Evolutionary conservation across 129 eudicot genomes (phyloP).

Genomic region (Pittosporum tobira): DNA sequence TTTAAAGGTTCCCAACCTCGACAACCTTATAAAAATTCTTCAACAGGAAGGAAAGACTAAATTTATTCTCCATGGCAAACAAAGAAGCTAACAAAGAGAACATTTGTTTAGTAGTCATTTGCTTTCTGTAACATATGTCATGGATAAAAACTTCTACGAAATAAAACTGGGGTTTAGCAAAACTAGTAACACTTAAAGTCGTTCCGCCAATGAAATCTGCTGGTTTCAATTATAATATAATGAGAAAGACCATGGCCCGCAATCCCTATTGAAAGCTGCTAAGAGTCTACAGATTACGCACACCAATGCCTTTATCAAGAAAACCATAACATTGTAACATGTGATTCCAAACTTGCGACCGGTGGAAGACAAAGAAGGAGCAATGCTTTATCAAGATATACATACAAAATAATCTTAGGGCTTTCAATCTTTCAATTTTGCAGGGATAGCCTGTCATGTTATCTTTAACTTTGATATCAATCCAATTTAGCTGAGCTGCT

Average conservation of each 20-base stretch:
- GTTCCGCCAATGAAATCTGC: too few species aligned
- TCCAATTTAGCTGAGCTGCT: neutral
- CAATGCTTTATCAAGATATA: too few species aligned
- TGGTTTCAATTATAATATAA: too few species aligned
- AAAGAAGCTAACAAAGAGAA: neutral
- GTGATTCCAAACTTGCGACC: neutral
- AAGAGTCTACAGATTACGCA: neutral
- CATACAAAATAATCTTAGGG: neutral
- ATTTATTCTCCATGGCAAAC: neutral
- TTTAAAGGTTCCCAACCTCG: too few species aligned
- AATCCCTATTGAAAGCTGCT: neutral
- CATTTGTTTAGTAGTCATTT: neutral
- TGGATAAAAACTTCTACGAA: too few species aligned
- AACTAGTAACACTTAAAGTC: too few species aligned
- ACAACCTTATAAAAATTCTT: too few species aligned
- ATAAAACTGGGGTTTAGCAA: too few species aligned
- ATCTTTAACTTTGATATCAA: too few species aligned
- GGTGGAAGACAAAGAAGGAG: too few species aligned
- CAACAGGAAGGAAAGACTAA: neutral
- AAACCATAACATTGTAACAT: neutral
- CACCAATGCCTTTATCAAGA: neutral
- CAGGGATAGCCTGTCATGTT: neutral
- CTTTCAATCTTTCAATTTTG: neutral
- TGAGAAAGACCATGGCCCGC: too few species aligned
- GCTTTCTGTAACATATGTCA: neutral